Evolutionary conservation across 768 basidiomycete genomes (phyloP).

Genomic region (Boletus fagicola): DNA sequence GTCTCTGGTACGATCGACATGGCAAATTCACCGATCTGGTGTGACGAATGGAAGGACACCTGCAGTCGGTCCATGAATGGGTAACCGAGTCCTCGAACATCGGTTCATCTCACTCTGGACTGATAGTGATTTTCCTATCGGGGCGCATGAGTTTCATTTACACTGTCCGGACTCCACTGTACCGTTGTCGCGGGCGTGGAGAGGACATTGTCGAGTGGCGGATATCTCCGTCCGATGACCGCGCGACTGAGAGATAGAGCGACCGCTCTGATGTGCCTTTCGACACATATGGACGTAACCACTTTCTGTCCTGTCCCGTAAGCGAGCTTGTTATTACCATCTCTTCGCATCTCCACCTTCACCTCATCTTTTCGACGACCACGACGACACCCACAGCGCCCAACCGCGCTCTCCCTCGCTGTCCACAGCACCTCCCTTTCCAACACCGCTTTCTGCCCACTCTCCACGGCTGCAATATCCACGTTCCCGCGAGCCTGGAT

Average conservation of each 20-base stretch:
- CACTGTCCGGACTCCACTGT: not conserved
- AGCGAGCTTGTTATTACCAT: not conserved
- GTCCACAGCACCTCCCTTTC: not conserved
- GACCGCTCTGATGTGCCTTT: not conserved
- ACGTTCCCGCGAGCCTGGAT: conserved; percentile 5
- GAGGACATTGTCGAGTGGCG: not conserved
- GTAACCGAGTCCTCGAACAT: not conserved
- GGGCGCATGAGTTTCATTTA: not conserved
- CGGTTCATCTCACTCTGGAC: not conserved
- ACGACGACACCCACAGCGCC: not conserved
- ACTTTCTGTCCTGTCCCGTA: not conserved
- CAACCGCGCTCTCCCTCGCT: not conserved
- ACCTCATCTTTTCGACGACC: not conserved
- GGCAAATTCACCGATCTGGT: not conserved
- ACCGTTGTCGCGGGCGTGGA: not conserved
- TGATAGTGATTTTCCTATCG: not conserved
- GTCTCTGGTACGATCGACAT: not conserved
- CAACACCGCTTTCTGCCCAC: not conserved
- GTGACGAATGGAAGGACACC: not conserved
- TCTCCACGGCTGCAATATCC: not conserved
- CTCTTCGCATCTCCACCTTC: not conserved
- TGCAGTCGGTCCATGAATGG: not conserved
- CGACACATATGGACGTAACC: not conserved
- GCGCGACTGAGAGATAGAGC: conserved; percentile 1
- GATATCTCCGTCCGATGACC: conserved; percentile 15